phyloP scores from a whole-genome alignment of 805 yeast genomes.

The Starmerella stigmatis region DNA sequence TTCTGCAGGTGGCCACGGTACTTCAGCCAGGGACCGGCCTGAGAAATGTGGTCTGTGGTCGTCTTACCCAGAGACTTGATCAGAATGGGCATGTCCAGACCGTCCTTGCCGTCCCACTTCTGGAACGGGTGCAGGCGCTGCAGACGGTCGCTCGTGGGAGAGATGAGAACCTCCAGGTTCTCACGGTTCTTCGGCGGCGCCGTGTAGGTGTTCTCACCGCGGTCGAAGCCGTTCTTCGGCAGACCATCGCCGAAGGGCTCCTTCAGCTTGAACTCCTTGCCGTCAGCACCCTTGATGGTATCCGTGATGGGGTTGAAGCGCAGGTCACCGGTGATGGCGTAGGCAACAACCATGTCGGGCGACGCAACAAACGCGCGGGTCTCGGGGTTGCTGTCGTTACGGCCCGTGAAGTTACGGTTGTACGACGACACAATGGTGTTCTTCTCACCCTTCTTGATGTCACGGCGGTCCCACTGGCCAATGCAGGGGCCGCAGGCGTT shows the following conservation, averaged over 20 bases:
- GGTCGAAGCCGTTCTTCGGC: constrained; percentile 80
- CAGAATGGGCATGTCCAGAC: constrained; percentile 77
- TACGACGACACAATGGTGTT: constrained; percentile 94
- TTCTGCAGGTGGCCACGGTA: constrained; percentile 99
- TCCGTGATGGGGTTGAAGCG: constrained; percentile 93
- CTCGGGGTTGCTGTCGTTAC: constrained; percentile 97
- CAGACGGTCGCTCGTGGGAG: constrained; percentile 92
- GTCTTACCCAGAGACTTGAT: constrained; percentile 96
- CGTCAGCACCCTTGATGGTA: constrained; percentile 74
- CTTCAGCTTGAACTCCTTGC: constrained; percentile 77
- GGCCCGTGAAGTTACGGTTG: constrained; percentile 96
- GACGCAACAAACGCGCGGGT: constrained; percentile 96
- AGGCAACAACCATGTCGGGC: constrained; percentile 92
- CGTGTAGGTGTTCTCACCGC: constrained; percentile 91
- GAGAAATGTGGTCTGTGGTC: constrained; percentile 97
- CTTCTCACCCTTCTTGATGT: constrained; percentile 84
- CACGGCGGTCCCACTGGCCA: constrained; percentile 97
- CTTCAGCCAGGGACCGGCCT: constrained; percentile 99
- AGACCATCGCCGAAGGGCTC: constrained; percentile 87
- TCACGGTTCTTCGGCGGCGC: constrained; percentile 90
- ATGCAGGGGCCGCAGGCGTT: constrained; percentile 99
- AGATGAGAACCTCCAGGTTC: constrained; percentile 58
- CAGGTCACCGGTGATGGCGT: constrained; percentile 92
- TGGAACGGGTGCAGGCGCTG: constrained; percentile 88
- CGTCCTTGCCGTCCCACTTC: constrained; percentile 95